Evolutionary conservation across 768 basidiomycete species (phyloP).

Genomic region (Podaxis rugospora): DNA sequence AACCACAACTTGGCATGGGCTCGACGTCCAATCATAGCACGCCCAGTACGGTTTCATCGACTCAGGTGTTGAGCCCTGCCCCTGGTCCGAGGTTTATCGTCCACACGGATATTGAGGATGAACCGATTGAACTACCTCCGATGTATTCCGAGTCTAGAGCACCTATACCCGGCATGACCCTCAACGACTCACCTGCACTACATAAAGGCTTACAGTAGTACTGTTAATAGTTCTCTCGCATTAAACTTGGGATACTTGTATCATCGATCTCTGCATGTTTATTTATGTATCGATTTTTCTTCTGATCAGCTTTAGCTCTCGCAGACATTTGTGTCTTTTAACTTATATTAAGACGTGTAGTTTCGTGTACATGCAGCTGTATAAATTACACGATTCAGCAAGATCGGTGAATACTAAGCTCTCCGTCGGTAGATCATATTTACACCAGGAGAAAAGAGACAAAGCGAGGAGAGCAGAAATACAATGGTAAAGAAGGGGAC

Average conservation of each 20-base stretch:
- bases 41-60: not conserved
- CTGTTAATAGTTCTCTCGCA: not conserved
- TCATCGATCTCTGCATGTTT: not conserved
- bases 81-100: constrained; percentile 18
- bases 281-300: too few species aligned
- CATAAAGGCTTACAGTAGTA: not conserved
- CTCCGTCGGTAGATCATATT: not conserved
- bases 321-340: too few species aligned
- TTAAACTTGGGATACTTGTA: not conserved
- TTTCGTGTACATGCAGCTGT: too few species aligned
- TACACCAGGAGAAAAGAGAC: not conserved
- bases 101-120: constrained; percentile 25
- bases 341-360: too few species aligned
- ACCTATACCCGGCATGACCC: constrained; percentile 20
- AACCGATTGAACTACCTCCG: constrained; percentile 26
- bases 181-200: constrained; percentile 3
- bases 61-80: not conserved
- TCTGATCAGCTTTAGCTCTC: too few species aligned
- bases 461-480: too few species aligned
- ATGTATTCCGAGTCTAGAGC: constrained; percentile 25
- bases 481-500: not conserved
- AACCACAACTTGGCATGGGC: not conserved
- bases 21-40: not conserved
- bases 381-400: too few species aligned
- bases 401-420: too few species aligned